phyloP scores from a whole-genome alignment of 805 yeast genomes.

The Cyberlindnera suaveolens region DNA sequence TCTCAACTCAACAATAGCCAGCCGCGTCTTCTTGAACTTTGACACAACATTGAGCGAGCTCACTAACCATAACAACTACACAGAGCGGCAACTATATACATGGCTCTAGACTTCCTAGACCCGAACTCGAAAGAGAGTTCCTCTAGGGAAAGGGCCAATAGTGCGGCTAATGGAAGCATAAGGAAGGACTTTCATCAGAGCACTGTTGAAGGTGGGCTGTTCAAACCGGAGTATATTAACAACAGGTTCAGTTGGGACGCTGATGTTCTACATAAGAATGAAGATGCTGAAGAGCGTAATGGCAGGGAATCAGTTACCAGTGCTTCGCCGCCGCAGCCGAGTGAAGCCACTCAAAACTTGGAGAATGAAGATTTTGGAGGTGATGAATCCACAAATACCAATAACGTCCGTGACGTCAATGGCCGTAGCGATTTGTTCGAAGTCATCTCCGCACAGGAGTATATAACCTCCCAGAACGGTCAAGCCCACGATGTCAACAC shows the following conservation, averaged over 20 bases:
- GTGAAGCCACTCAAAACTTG: neutral
- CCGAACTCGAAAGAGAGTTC: neutral
- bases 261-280: conserved; percentile 7
- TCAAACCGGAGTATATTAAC: conserved; percentile 9
- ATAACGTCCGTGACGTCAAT: no score
- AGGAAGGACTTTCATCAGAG: neutral
- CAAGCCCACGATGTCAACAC: conserved; percentile 5
- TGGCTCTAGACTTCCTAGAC: neutral
- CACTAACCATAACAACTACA: no score
- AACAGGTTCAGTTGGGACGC: conserved; percentile 10
- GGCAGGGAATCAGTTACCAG: neutral
- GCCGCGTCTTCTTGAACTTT: no score
- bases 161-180: neutral
- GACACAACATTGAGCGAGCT: no score
- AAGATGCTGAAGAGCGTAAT: conserved; percentile 8
- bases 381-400: no score
- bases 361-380: no score
- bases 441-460: no score
- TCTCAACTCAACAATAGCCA: no score
- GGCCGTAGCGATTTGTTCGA: no score
- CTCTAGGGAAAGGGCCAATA: no score
- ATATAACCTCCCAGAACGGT: no score
- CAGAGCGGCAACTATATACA: neutral
- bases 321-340: no score
- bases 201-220: conserved; percentile 8